Evolutionary conservation across 768 basidiomycete genomes (phyloP).

Genomic region (Sarcodon sp.): DNA sequence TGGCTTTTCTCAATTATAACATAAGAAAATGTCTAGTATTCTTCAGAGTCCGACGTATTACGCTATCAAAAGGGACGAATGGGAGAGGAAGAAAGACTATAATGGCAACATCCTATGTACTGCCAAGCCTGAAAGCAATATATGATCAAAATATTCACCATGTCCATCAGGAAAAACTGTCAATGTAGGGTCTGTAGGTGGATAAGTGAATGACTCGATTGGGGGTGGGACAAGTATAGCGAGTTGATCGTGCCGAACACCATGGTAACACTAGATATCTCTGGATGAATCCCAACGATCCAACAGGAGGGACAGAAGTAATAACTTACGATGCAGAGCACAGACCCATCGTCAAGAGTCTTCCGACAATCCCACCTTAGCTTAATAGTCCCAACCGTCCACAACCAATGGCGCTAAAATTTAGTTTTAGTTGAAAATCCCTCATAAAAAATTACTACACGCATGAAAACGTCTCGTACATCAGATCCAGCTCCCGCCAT

Average conservation of each 20-base stretch:
- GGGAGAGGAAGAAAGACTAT: neutral
- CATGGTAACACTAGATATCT: constrained; percentile 3
- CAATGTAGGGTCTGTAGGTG: constrained; percentile 30
- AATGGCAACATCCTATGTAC: constrained; percentile 24
- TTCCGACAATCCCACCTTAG: constrained; percentile 35
- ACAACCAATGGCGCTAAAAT: constrained; percentile 25
- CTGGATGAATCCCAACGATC: neutral
- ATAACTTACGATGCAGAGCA: constrained; percentile 30
- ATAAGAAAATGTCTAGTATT: too few species aligned
- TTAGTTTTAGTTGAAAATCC: too few species aligned
- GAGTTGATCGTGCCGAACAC: constrained; percentile 24
- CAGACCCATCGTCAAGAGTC: constrained; percentile 31
- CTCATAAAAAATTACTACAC: too few species aligned
- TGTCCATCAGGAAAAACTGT: constrained; percentile 34
- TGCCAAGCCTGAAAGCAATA: constrained; percentile 28
- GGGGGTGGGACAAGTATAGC: constrained; percentile 36
- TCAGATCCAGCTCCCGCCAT: too few species aligned
- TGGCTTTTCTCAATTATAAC: too few species aligned
- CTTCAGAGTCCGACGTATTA: too few species aligned
- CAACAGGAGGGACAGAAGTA: constrained; percentile 1
- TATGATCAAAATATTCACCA: constrained; percentile 27
- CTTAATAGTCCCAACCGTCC: constrained; percentile 21
- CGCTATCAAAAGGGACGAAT: too few species aligned
- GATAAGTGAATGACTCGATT: constrained; percentile 26
- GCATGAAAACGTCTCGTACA: too few species aligned